These are phyloP conservation scores for Pulicaria dysenterica DNA, from an alignment of 129 eudicot genomes.

Conservation along the genomic window DNA sequence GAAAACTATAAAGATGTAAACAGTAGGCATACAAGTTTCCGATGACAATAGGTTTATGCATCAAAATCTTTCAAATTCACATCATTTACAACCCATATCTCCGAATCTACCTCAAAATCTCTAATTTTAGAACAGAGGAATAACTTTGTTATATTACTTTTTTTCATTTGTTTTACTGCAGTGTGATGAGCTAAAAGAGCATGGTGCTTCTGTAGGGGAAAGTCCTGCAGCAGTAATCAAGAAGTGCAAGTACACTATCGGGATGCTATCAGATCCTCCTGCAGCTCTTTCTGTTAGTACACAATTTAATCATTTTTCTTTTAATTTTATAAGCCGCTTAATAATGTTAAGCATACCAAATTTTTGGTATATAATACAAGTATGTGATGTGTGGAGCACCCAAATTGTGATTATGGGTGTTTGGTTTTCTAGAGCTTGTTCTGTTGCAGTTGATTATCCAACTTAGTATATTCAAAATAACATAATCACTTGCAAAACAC, in stretches of 20 bases:
- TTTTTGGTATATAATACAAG: background rate
- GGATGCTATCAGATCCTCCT: conserved; percentile 92
- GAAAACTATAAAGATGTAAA: conserved; percentile 3
- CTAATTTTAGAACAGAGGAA: background rate
- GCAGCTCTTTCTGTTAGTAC: conserved; percentile 89
- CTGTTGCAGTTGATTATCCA: background rate
- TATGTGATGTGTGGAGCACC: background rate
- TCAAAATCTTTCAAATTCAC: background rate
- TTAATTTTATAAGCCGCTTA: background rate
- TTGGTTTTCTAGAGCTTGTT: background rate
- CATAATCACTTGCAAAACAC: no score
- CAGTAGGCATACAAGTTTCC: conserved; percentile 5
- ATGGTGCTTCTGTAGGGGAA: conserved; percentile 83
- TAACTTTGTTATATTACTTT: background rate
- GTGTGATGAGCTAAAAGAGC: conserved; percentile 92
- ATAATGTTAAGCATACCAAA: background rate
- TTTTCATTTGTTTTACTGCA: conserved; percentile 19
- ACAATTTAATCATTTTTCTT: background rate
- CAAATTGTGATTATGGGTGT: conserved; percentile 2
- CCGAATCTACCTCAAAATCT: background rate
- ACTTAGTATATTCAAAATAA: background rate
- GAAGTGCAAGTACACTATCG: conserved; percentile 94
- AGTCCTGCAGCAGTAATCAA: conserved; percentile 87
- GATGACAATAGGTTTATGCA: background rate
- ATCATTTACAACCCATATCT: background rate